A percentile compares a stretch with the other conserved stretches of the same genome.
Conservation (phyloP, 148 eudicot species). For the Gaultheria prostrata region DNA sequence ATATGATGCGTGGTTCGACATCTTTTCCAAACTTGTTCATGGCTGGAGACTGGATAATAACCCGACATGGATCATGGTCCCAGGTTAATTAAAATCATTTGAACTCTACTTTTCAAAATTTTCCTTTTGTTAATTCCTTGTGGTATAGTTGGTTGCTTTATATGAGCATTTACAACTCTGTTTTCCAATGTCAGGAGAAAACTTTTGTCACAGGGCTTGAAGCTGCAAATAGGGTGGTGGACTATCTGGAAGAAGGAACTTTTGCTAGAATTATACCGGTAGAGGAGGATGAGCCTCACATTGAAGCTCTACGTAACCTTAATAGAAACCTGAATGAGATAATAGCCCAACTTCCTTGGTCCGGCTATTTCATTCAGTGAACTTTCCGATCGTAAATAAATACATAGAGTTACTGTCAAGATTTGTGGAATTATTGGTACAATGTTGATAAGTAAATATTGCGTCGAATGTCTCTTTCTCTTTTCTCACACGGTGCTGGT, state of each 20-base stretch:
- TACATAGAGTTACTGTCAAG: neutral
- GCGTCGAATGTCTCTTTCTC: neutral
- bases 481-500: neutral
- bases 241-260: constrained; percentile 53
- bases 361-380: constrained; percentile 53
- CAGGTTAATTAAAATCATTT: constrained; percentile 38
- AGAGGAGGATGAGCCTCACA: constrained; percentile 64
- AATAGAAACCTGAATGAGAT: constrained; percentile 53
- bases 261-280: constrained; percentile 62
- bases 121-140: neutral
- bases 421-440: neutral
- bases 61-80: constrained; percentile 74
- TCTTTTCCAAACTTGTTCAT: constrained; percentile 69
- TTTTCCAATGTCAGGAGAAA: constrained; percentile 45
- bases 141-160: neutral
- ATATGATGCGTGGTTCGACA: constrained; percentile 65
- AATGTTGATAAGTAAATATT: neutral
- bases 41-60: constrained; percentile 86
- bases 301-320: constrained; percentile 54
- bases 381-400: neutral
- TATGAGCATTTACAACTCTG: neutral
- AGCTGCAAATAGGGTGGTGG: constrained; percentile 75
- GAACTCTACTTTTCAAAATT: neutral
- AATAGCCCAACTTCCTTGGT: constrained; percentile 60
- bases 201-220: constrained; percentile 72